A percentile compares a stretch with the other conserved stretches of the same genome.
Conservation (phyloP, 352 stramenopile genomes). For the Lagenidium sp. region DNA sequence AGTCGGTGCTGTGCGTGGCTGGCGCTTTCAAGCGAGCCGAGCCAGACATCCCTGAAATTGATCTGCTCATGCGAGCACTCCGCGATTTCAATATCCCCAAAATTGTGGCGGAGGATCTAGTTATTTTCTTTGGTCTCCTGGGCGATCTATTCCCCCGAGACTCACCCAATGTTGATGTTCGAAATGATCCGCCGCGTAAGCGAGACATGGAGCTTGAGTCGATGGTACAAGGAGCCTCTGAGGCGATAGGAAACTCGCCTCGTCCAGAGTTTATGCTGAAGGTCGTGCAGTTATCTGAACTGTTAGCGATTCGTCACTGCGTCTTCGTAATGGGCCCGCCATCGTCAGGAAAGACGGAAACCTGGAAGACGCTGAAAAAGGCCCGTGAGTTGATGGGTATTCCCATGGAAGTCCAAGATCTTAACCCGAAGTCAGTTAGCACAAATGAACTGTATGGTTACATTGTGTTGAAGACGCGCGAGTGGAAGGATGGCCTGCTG, state of each 20-base stretch:
- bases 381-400: conserved; percentile 84
- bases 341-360: conserved; percentile 92
- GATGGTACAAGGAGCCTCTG: conserved; percentile 74
- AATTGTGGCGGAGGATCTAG: conserved; percentile 92
- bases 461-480: conserved; percentile 91
- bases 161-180: conserved; percentile 77
- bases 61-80: conserved; percentile 93
- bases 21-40: conserved; percentile 93
- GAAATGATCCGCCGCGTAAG: conserved; percentile 89
- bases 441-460: conserved; percentile 96
- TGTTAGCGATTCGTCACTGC: conserved; percentile 93
- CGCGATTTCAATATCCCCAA: conserved; percentile 97
- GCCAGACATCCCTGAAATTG: conserved; percentile 89
- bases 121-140: conserved; percentile 94
- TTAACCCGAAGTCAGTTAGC: conserved; percentile 95
- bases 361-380: conserved; percentile 91
- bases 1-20: conserved; percentile 92
- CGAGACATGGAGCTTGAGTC: conserved; percentile 90
- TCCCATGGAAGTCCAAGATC: conserved; percentile 86
- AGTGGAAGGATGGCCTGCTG: conserved; percentile 95
- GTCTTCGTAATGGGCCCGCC: conserved; percentile 96
- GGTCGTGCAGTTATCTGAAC: conserved; percentile 92
- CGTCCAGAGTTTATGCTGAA: conserved; percentile 89
- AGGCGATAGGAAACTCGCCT: conserved; percentile 76
- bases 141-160: conserved; percentile 92